These are phyloP conservation scores for Pterothamnion heteromorphum DNA, from an alignment of 31 red algal species.

Conservation along the genomic window DNA sequence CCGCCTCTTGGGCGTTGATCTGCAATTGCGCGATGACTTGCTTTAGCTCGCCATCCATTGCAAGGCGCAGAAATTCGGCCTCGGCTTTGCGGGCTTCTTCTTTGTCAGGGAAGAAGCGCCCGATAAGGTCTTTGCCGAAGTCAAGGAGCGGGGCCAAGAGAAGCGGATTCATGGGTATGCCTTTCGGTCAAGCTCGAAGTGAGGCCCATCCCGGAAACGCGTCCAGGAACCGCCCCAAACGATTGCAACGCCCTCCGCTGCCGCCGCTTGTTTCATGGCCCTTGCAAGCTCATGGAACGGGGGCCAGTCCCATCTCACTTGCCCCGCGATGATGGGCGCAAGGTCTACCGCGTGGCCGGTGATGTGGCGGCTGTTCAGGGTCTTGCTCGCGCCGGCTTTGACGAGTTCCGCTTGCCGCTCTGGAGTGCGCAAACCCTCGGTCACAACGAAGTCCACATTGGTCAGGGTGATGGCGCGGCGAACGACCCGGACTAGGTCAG, in stretches of 20 bases:
- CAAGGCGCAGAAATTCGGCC: too few species aligned
- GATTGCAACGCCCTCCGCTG: not conserved
- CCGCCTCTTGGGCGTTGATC: too few species aligned
- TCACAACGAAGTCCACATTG: too few species aligned
- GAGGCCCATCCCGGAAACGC: not conserved
- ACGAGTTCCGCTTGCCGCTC: not conserved
- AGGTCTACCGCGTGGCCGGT: not conserved
- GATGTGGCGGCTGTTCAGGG: not conserved
- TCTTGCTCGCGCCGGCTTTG: not conserved
- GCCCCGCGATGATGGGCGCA: not conserved
- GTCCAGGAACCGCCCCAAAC: not conserved
- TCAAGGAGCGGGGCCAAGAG: too few species aligned
- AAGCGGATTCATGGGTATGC: too few species aligned
- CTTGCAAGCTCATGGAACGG: not conserved
- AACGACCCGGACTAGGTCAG: too few species aligned
- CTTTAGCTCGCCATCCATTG: too few species aligned
- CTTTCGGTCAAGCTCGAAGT: not conserved
- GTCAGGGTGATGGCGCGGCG: too few species aligned
- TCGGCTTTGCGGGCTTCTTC: too few species aligned
- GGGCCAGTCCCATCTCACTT: not conserved
- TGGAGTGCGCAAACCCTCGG: not conserved
- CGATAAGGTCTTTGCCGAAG: too few species aligned
- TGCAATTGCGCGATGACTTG: too few species aligned
- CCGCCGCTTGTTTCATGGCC: not conserved
- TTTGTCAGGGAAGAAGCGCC: too few species aligned